Evolutionary conservation across 371 early-diverging fungal species (phyloP).

Genomic region (Amoeboaphelidium occidentale): DNA sequence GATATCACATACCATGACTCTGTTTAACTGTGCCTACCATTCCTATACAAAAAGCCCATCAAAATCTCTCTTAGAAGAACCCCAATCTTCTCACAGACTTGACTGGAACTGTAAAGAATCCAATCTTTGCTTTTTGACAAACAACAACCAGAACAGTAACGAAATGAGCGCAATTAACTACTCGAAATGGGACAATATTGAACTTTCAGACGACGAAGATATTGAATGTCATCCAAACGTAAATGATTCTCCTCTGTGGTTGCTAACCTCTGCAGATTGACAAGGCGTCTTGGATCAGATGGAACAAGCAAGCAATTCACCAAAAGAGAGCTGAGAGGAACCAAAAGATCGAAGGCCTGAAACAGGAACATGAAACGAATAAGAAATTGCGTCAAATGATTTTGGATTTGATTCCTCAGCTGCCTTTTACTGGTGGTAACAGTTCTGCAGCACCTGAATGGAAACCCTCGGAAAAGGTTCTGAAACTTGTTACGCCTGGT

Average conservation of each 20-base stretch:
- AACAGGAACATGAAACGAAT: slow-evolving; percentile 27
- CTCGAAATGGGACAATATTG: slow-evolving; percentile 88
- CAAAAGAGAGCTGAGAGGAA: slow-evolving; percentile 58
- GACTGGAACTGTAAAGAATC: too few relatives aligned
- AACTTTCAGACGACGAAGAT: slow-evolving; percentile 87
- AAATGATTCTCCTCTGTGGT: too few relatives aligned
- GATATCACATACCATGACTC: too few relatives aligned
- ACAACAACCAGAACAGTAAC: too few relatives aligned
- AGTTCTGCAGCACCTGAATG: too few relatives aligned
- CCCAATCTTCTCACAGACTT: too few relatives aligned
- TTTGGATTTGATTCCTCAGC: slow-evolving; percentile 7
- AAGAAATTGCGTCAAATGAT: slow-evolving; percentile 21
- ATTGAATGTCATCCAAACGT: slow-evolving; percentile 77
- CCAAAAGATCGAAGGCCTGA: slow-evolving; percentile 35
- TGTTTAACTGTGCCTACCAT: too few relatives aligned
- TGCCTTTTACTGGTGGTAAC: neutral
- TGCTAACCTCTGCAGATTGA: too few relatives aligned
- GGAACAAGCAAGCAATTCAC: slow-evolving; percentile 74
- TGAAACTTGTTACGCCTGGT: slow-evolving; percentile 9
- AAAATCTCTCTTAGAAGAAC: too few relatives aligned
- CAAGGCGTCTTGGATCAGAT: slow-evolving; percentile 72
- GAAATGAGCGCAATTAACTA: slow-evolving; percentile 26
- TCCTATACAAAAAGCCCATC: too few relatives aligned
- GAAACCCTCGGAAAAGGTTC: too few relatives aligned
- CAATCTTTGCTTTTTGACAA: too few relatives aligned